Percentiles rank a stretch among this genome's conserved stretches.
phyloP scores from a whole-genome alignment of 2,329 filamentous ascomycete species.

The Beauveria australis region DNA sequence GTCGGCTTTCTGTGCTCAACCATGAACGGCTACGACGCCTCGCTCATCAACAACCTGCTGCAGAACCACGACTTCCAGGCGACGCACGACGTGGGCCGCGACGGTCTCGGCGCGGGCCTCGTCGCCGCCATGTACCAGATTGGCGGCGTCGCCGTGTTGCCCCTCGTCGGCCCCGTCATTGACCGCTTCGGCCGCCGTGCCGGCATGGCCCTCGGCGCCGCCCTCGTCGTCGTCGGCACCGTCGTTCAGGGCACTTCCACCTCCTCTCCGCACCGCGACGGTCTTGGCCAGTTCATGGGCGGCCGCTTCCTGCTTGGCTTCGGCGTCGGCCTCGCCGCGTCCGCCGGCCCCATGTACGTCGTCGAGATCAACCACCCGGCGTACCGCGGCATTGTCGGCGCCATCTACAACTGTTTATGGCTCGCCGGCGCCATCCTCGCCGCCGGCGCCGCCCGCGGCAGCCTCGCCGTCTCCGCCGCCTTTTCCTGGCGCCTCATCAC shows the following conservation, averaged over 20 bases:
- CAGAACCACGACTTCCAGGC: conserved; percentile 31
- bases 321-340: conserved; percentile 50
- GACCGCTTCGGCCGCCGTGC: conserved; percentile 39
- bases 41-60: conserved; percentile 14
- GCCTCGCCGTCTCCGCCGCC: conserved; percentile 22
- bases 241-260: conserved; percentile 21
- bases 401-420: conserved; percentile 22
- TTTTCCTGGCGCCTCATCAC: conserved; percentile 32
- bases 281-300: conserved; percentile 42
- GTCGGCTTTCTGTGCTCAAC: conserved; percentile 42
- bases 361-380: conserved; percentile 56
- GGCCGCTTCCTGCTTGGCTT: conserved; percentile 47
- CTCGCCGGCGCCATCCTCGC: conserved; percentile 37
- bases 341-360: conserved; percentile 55
- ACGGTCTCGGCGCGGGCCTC: conserved; percentile 40
- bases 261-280: not conserved
- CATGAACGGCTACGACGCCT: conserved; percentile 42
- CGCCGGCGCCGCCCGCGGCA: conserved; percentile 35
- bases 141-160: conserved; percentile 34
- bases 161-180: conserved; percentile 35
- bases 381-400: conserved; percentile 42
- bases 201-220: conserved; percentile 39
- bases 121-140: conserved; percentile 45
- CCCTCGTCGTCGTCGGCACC: conserved; percentile 33
- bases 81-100: conserved; percentile 31